Evolutionary conservation across 495 filamentous ascomycete species (phyloP), one percentile per base, ranked within the genome.

Genomic region (Xanthoparmelia taractica): DNA sequence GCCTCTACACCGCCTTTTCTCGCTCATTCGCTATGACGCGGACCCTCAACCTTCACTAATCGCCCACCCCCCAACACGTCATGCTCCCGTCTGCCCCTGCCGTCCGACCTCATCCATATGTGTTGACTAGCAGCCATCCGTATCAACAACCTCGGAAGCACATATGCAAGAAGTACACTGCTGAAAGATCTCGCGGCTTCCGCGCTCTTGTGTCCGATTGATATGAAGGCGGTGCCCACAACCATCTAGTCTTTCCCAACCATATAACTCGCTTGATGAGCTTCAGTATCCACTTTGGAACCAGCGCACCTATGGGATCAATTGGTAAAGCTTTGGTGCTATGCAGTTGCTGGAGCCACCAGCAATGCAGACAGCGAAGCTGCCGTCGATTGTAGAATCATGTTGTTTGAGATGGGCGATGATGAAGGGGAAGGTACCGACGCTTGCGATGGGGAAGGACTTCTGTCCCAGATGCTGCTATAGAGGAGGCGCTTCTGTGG

Each of bases 371-470:
- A 47, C 40, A 13, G 5, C 38, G 58, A 59, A 59, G 23, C 7
- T 45, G 23, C 56, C 56, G n/a, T 58, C 56, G 1, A 17, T 41
- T 8, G 1, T 34, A 11, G 38, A 12, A 1, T 23, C 40, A 31
- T 45, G 25, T 12, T 47, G 17, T 59, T 59, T 40, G 15, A 59
- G 27, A 13, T 43, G 7, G 25, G 38, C 58, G 40, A 59, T 59
- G 37, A 59, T n/a, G n/a, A 1, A 12, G 20, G 58, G 12, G 18
- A 7, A 15, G 13, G 29, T 11, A 25, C 40, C 40, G 1, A 33
- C 0, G 27, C 58, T 34, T 1, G 12, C 6, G 40, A 47, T 34
- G 11, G 18, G 17, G n/a, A n/a, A 20, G 40, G 38, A 1, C n/a
- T 47, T 12, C 1, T 36, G 58, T 29, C 11, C 40, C 27, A 47